These are phyloP conservation scores for Anacardium occidentale DNA, from an alignment of 345 rosid genomes.

Conservation along the genomic window DNA sequence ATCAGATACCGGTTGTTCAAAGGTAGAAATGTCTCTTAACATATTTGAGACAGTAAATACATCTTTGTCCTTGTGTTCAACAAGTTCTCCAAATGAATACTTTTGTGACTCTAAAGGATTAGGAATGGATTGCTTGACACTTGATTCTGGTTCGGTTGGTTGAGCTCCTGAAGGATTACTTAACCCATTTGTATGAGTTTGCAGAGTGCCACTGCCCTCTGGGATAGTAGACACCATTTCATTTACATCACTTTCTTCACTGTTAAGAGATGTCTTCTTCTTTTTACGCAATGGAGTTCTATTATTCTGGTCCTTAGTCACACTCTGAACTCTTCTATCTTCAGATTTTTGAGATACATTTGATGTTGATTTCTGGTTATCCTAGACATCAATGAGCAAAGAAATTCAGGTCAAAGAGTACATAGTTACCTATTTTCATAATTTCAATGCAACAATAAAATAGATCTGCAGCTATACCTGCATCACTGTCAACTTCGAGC, in stretches of 20 bases:
- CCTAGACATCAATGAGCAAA: conserved; percentile 6
- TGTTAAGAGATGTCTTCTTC: conserved; percentile 18
- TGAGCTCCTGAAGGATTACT: conserved; percentile 11
- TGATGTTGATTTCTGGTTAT: conserved; percentile 41
- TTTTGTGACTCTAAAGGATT: conserved; percentile 27
- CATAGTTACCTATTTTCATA: background rate
- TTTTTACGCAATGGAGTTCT: conserved; percentile 22
- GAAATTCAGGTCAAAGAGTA: conserved; percentile 10
- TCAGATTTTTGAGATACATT: conserved; percentile 27
- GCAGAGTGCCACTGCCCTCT: conserved; percentile 9
- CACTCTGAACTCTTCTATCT: conserved; percentile 23
- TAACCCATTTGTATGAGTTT: conserved; percentile 3
- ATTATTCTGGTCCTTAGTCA: conserved; percentile 26
- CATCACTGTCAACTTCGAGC: background rate
- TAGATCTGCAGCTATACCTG: conserved; percentile 26
- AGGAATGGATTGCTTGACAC: conserved; percentile 21
- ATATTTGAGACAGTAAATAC: conserved; percentile 22
- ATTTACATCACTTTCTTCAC: conserved; percentile 24
- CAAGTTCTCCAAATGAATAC: conserved; percentile 33
- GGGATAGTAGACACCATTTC: conserved; percentile 13
- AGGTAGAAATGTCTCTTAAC: conserved; percentile 7
- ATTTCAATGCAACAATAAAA: background rate
- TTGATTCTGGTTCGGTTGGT: conserved; percentile 20
- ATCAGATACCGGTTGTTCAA: conserved; percentile 24
- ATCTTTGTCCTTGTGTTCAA: conserved; percentile 19